phyloP scores from a whole-genome alignment of 176 grass and related monocot species.

The Pontederia paniculata region DNA sequence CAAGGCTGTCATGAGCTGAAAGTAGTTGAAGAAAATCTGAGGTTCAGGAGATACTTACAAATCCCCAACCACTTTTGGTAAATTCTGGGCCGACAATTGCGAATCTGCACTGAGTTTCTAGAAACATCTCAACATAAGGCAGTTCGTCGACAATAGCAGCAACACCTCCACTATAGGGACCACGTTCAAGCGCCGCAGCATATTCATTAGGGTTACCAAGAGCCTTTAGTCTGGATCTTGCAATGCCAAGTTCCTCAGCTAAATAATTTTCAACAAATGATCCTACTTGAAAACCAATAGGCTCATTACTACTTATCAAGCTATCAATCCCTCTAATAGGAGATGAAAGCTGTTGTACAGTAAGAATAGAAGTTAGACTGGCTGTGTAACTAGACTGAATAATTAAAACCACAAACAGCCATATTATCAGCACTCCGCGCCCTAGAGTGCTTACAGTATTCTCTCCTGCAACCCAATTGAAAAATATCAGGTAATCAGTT shows the following conservation, averaged over 20 bases:
- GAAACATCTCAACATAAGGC: constrained; percentile 63
- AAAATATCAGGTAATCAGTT: constrained; percentile 2
- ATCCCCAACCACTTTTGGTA: constrained; percentile 87
- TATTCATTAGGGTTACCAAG: constrained; percentile 59
- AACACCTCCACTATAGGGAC: constrained; percentile 55
- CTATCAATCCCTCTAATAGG: constrained; percentile 68
- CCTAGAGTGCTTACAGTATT: constrained; percentile 48
- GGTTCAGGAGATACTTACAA: constrained; percentile 44
- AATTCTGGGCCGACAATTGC: constrained; percentile 60
- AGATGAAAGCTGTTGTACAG: constrained; percentile 60
- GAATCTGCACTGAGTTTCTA: constrained; percentile 67
- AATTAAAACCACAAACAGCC: constrained; percentile 81
- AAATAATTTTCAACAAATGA: constrained; percentile 75
- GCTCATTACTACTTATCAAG: constrained; percentile 44
- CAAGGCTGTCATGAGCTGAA: not conserved
- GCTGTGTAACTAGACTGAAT: constrained; percentile 91
- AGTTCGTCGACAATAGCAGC: constrained; percentile 77
- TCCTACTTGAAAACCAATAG: constrained; percentile 62
- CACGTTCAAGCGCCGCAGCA: constrained; percentile 49
- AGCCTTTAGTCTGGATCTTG: constrained; percentile 46
- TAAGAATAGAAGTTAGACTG: constrained; percentile 84
- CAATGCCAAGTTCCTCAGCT: constrained; percentile 47
- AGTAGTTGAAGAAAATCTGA: not conserved
- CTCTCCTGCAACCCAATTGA: constrained; percentile 37
- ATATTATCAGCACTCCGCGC: constrained; percentile 70